Evolutionary conservation across 345 rosid genomes (phyloP).

Genomic region (Combretum micranthum): DNA sequence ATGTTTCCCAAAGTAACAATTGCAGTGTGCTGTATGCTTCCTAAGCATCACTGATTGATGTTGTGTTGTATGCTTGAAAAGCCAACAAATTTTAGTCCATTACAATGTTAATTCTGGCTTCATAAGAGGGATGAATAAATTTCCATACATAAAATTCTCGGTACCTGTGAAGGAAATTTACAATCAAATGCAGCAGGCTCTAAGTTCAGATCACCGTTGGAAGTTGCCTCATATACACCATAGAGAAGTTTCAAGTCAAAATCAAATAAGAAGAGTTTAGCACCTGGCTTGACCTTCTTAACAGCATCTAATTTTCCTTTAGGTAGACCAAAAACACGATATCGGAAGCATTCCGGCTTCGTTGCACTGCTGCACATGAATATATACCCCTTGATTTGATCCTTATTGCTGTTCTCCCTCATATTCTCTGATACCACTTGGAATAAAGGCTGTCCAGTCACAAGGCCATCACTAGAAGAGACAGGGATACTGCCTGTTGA

Average conservation of each 20-base stretch:
- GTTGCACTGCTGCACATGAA: constrained; percentile 25
- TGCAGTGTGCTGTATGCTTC: too few species aligned
- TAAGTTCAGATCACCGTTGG: constrained; percentile 23
- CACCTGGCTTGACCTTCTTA: constrained; percentile 17
- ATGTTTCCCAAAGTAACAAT: too few species aligned
- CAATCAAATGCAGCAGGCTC: constrained; percentile 25
- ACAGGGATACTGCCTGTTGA: background rate
- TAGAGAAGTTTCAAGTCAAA: constrained; percentile 28
- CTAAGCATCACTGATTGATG: too few species aligned
- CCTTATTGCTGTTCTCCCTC: constrained; percentile 2
- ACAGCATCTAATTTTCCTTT: constrained; percentile 14
- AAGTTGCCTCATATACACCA: constrained; percentile 22
- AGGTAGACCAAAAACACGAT: constrained; percentile 32
- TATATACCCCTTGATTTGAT: constrained; percentile 16
- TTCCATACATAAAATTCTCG: background rate
- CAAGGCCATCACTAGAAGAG: constrained; percentile 1
- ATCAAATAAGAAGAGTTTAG: constrained; percentile 24
- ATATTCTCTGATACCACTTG: background rate
- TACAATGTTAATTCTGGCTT: background rate
- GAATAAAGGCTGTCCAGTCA: background rate
- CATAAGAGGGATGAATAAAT: background rate
- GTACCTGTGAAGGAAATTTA: constrained; percentile 28
- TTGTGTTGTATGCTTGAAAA: too few species aligned
- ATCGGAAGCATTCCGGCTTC: constrained; percentile 19
- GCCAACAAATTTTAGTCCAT: background rate